Evolutionary conservation across 352 stramenopile species (phyloP).

Genomic region (Globisporangium viniferum): DNA sequence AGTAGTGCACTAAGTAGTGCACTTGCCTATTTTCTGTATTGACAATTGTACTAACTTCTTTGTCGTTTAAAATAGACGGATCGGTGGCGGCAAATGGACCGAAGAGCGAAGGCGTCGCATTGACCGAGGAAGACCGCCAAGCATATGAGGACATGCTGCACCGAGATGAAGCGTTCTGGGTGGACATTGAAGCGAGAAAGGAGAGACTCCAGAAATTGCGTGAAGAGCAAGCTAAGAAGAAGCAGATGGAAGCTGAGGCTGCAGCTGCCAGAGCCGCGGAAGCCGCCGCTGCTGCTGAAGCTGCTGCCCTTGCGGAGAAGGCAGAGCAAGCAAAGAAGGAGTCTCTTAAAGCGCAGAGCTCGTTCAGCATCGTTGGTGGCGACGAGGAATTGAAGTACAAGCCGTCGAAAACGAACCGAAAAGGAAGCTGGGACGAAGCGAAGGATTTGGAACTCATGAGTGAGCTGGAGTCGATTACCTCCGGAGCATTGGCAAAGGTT

Average conservation of each 20-base stretch:
- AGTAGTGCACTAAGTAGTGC: neutral
- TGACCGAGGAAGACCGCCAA: slow-evolving; percentile 79
- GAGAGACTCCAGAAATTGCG: slow-evolving; percentile 64
- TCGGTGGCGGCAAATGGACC: slow-evolving; percentile 20
- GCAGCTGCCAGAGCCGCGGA: slow-evolving; percentile 33
- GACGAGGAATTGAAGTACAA: slow-evolving; percentile 54
- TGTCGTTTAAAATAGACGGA: slow-evolving; percentile 10
- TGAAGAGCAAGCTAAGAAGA: slow-evolving; percentile 69
- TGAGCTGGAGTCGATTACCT: slow-evolving; percentile 79
- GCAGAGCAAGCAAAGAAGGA: slow-evolving; percentile 33
- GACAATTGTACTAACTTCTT: neutral
- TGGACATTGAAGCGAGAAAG: slow-evolving; percentile 81
- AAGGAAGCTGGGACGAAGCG: slow-evolving; percentile 80
- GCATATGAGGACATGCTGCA: slow-evolving; percentile 89
- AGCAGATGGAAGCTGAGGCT: slow-evolving; percentile 52
- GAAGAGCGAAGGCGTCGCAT: slow-evolving; percentile 64
- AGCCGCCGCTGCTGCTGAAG: slow-evolving; percentile 33
- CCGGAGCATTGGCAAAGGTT: slow-evolving; percentile 46
- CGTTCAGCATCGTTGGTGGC: slow-evolving; percentile 71
- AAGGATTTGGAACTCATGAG: slow-evolving; percentile 87
- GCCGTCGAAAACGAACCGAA: slow-evolving; percentile 43
- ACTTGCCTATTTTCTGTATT: neutral
- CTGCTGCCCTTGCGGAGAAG: slow-evolving; percentile 31
- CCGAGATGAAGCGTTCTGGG: slow-evolving; percentile 83
- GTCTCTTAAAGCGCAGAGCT: slow-evolving; percentile 36